Evolutionary conservation across 1,139 yeast species (phyloP).

Genomic region (Wickerhamiella pararugosa): DNA sequence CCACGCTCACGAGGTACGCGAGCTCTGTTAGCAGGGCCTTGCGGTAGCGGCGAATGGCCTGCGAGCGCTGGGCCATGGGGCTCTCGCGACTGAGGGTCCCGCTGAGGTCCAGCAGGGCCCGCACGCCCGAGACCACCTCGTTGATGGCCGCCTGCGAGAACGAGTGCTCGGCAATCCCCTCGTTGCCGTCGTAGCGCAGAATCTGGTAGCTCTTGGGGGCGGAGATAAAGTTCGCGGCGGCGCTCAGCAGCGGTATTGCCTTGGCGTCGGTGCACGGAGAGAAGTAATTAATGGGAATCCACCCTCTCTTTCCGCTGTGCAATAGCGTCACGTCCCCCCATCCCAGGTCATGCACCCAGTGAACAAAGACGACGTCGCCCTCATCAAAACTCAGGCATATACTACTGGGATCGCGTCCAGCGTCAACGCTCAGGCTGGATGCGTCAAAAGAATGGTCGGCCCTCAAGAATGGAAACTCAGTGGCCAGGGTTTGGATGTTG

Average conservation of each 20-base stretch:
- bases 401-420: constrained; percentile 39
- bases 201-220: constrained; percentile 30
- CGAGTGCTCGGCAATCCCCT: constrained; percentile 14
- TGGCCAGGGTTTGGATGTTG: not conserved
- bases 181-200: constrained; percentile 7
- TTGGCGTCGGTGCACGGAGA: constrained; percentile 35
- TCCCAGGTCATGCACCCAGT: constrained; percentile 80
- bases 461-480: constrained; percentile 27
- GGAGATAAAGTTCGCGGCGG: constrained; percentile 61
- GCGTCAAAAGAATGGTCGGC: constrained; percentile 77
- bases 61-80: constrained; percentile 55
- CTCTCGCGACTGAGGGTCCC: constrained; percentile 77
- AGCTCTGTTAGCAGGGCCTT: constrained; percentile 78
- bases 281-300: constrained; percentile 95
- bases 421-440: constrained; percentile 29
- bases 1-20: constrained; percentile 75
- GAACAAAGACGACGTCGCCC: constrained; percentile 74
- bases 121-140: constrained; percentile 69
- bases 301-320: constrained; percentile 64
- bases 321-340: constrained; percentile 93
- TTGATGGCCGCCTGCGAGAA: constrained; percentile 33
- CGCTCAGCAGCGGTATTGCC: constrained; percentile 42
- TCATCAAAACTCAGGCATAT: constrained; percentile 73
- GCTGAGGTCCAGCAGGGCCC: constrained; percentile 57
- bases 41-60: constrained; percentile 56